Evolutionary conservation across 2,329 filamentous ascomycete genomes (phyloP).

Genomic region (Trichophyton equinum): DNA sequence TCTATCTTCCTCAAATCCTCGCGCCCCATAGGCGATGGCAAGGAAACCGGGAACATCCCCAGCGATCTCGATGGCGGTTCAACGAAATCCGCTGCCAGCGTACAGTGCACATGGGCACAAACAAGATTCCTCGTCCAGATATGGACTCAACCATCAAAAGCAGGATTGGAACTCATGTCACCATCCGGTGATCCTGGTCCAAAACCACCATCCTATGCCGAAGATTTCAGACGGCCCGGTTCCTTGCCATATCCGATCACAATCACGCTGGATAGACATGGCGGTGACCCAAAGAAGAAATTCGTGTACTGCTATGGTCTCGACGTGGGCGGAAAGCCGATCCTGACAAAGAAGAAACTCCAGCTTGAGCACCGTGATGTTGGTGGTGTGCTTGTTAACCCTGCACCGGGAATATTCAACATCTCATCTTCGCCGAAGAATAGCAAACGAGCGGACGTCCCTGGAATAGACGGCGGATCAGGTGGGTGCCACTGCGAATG

Average conservation of each 20-base stretch:
- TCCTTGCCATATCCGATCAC: constrained; percentile 51
- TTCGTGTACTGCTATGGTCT: constrained; percentile 50
- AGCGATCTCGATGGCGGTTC: constrained; percentile 41
- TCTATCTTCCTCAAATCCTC: constrained; percentile 65
- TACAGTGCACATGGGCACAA: constrained; percentile 47
- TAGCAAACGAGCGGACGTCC: constrained; percentile 15
- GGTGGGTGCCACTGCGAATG: constrained; percentile 50
- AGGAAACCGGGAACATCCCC: constrained; percentile 28
- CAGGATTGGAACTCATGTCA: constrained; percentile 19
- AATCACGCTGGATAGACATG: constrained; percentile 48
- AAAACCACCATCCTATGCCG: constrained; percentile 25
- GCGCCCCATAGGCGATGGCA: constrained; percentile 35
- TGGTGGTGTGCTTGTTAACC: constrained; percentile 41
- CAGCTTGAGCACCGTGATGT: constrained; percentile 42
- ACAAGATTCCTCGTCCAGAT: constrained; percentile 51
- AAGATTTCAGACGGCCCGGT: constrained; percentile 40
- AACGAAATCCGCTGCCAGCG: constrained; percentile 32
- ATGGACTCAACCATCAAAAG: constrained; percentile 40
- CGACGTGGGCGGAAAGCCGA: constrained; percentile 32
- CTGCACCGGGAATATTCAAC: constrained; percentile 36
- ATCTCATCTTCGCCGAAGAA: constrained; percentile 6
- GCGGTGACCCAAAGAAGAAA: constrained; percentile 42
- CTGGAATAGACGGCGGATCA: constrained; percentile 42
- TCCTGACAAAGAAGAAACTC: constrained; percentile 34
- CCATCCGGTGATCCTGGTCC: constrained; percentile 8